A percentile compares a stretch with the other conserved stretches of the same genome.
These are phyloP conservation scores for Acacia crassicarpa DNA, from an alignment of 306 rosid genomes.

Conservation along the genomic window DNA sequence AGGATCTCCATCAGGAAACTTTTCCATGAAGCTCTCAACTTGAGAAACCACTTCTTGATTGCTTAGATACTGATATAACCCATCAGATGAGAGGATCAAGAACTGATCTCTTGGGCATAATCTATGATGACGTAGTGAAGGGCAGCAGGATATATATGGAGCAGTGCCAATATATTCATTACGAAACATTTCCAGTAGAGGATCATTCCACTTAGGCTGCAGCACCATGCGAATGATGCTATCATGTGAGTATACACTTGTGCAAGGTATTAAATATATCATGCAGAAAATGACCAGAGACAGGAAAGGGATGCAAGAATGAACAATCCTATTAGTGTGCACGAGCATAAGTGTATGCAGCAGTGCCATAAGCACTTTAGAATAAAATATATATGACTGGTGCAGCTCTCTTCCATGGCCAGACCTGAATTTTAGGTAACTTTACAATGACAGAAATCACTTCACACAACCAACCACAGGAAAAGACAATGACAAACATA, in stretches of 20 bases:
- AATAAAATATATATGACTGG: not conserved
- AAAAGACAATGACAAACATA: not conserved
- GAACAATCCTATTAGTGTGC: conserved; percentile 10
- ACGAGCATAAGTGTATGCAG: conserved; percentile 10
- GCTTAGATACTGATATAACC: conserved; percentile 89
- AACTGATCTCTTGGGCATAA: conserved; percentile 87
- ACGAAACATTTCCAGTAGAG: conserved; percentile 90
- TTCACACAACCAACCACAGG: not conserved
- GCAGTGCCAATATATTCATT: conserved; percentile 90
- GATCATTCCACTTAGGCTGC: conserved; percentile 95
- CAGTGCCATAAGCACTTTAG: conserved; percentile 9
- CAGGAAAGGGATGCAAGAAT: conserved; percentile 24
- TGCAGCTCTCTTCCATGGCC: not conserved
- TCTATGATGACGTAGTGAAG: conserved; percentile 90
- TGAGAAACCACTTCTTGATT: conserved; percentile 95
- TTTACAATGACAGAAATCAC: not conserved
- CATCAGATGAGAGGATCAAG: conserved; percentile 95
- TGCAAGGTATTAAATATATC: conserved; percentile 9
- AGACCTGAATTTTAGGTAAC: conserved; percentile 4
- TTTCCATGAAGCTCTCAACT: conserved; percentile 95
- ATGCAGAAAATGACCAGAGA: conserved; percentile 29
- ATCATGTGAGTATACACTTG: conserved; percentile 29
- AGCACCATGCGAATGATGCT: conserved; percentile 34
- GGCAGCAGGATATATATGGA: conserved; percentile 90
- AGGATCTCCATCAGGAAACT: conserved; percentile 98